Percentiles rank a stretch among this genome's conserved stretches.
Evolutionary conservation across 2,329 filamentous ascomycete genomes (phyloP).

Genomic region (Penicillium sp.): DNA sequence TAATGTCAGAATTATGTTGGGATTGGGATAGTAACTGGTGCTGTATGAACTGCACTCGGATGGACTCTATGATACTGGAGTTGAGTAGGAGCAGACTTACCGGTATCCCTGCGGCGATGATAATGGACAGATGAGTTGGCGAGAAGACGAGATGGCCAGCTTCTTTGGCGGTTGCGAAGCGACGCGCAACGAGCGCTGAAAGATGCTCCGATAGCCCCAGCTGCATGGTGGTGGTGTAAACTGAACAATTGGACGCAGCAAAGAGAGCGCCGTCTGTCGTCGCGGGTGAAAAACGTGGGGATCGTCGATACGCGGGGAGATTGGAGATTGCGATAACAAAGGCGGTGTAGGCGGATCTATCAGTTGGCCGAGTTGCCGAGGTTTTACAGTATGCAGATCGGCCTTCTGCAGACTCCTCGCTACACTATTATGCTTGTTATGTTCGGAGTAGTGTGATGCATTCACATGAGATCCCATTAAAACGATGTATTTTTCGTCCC

Average conservation of each 20-base stretch:
- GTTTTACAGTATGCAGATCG: too few species aligned
- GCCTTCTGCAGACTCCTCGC: too few species aligned
- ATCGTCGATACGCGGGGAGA: neutral
- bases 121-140: conserved; percentile 38
- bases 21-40: too few species aligned
- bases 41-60: too few species aligned
- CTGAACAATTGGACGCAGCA: too few species aligned
- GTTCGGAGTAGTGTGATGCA: too few species aligned
- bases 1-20: neutral
- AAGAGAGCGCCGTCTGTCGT: too few species aligned
- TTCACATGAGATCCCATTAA: neutral
- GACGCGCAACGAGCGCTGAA: conserved; percentile 35
- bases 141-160: conserved; percentile 40
- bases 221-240: conserved; percentile 30
- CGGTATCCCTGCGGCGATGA: conserved; percentile 34
- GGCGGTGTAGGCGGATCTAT: conserved; percentile 5
- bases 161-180: conserved; percentile 39
- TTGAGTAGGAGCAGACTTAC: too few species aligned
- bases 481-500: neutral
- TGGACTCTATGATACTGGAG: too few species aligned
- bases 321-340: conserved; percentile 1
- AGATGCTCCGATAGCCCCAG: conserved; percentile 38
- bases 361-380: too few species aligned
- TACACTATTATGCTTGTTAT: too few species aligned
- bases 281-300: conserved; percentile 2